A percentile compares a stretch with the other conserved stretches of the same genome.
These are phyloP conservation scores for Ambrosia trifida DNA, from an alignment of 129 eudicot genomes.

Conservation along the genomic window DNA sequence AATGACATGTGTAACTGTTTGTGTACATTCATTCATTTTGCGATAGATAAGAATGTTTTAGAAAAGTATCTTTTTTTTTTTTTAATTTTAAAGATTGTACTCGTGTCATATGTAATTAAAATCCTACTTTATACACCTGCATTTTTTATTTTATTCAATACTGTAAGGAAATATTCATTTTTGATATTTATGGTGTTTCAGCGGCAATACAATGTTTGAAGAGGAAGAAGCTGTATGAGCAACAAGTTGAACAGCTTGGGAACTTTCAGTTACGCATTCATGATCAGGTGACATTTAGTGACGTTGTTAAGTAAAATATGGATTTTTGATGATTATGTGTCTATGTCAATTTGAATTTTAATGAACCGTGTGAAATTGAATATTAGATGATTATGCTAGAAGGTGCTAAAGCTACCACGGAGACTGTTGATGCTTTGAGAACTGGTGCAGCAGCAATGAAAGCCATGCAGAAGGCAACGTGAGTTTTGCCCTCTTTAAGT, in stretches of 20 bases:
- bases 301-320: background rate
- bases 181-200: conserved; percentile 1
- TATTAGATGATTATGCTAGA: conserved; percentile 38
- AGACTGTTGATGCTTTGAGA: conserved; percentile 44
- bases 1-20: conserved; percentile 4
- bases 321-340: background rate
- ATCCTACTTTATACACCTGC: background rate
- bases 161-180: background rate
- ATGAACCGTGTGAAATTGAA: background rate
- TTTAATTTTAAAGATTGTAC: background rate
- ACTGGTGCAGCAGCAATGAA: conserved; percentile 42
- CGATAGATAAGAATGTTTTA: background rate
- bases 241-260: conserved; percentile 41
- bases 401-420: conserved; percentile 46
- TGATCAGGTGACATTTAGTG: conserved; percentile 32
- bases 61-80: background rate
- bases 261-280: conserved; percentile 40
- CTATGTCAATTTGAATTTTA: background rate
- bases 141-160: background rate
- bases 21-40: background rate
- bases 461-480: conserved; percentile 47
- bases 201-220: conserved; percentile 45
- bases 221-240: conserved; percentile 42
- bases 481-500: conserved; percentile 6
- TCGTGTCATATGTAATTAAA: background rate